Percentiles rank a stretch among this genome's conserved stretches.
phyloP scores from a whole-genome alignment of 306 rosid species.

The Malus fusca region DNA sequence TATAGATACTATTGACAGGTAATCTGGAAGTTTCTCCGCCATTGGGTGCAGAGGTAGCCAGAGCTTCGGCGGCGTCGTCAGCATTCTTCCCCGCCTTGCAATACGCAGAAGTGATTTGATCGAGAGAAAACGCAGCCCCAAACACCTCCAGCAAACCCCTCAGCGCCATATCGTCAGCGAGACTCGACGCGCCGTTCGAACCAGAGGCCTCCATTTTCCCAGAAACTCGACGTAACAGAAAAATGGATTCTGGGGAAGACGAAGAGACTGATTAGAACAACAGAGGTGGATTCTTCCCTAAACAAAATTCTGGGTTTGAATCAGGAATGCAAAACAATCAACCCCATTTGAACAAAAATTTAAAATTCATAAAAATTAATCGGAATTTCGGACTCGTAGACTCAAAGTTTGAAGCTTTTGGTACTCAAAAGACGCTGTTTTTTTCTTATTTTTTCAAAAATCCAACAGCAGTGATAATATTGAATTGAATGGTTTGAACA shows the following conservation, averaged over 20 bases:
- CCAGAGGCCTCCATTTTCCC: conserved; percentile 45
- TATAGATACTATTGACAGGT: conserved; percentile 19
- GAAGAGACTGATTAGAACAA: neutral
- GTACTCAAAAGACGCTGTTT: neutral
- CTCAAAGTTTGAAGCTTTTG: neutral
- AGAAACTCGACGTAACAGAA: neutral
- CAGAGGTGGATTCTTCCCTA: neutral
- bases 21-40: conserved; percentile 21
- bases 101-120: conserved; percentile 74
- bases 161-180: conserved; percentile 42
- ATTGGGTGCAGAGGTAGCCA: conserved; percentile 18
- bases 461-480: neutral
- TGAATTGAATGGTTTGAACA: neutral
- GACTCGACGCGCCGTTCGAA: conserved; percentile 12
- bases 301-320: neutral
- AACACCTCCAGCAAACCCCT: conserved; percentile 60
- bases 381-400: neutral
- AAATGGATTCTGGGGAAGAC: neutral
- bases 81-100: conserved; percentile 55
- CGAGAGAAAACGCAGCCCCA: conserved; percentile 49
- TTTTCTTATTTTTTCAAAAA: neutral
- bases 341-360: neutral
- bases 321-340: neutral
- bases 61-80: conserved; percentile 50
- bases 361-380: neutral